Base-by-base conservation (phyloP, 257 asterid species). In the Oldenlandia corymbosa region DNA sequence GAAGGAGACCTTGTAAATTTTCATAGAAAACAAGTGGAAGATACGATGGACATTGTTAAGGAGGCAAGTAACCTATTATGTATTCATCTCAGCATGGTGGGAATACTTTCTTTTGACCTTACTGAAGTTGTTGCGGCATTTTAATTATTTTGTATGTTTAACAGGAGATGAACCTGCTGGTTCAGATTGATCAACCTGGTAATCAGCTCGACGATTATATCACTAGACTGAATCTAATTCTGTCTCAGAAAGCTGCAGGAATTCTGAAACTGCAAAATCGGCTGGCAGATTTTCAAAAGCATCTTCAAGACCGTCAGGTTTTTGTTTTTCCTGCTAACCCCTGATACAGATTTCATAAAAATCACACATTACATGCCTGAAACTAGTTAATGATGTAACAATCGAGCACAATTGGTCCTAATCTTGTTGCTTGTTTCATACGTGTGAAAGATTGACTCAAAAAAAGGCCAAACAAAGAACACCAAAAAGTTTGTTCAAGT, bases 1-100 rank as follows among this genome's bases (percentile, higher is more conserved):
- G 81, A 76, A 66, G 95, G 86, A 73, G 91, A 85, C 68, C 97
- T 91, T 41, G 90, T 91, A 52, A 80, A 73, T 78, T 91, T 96
- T 60, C 97, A 91, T 68, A 68, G 95, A 62, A 85, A 74, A 75
- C 97, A 88, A 75, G 97, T 91, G 52, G 97, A 91, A 74, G 93
- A 85, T 62, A 91, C 95, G 1, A 91, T 91, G 96, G 95, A 85
- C 61, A 80, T 88, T 41, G 95, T 88, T 63, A 76, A 21, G 58
- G 67, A 72, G 78, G 78, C 69, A 2, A 18, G 69, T 53, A 41
- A 9, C 20, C 36, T 21, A 2, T 32, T 31, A 16, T 41, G 13
- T 16, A 28, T 28, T 28, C n/a, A n/a, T n/a, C n/a, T n/a, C 24
- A 0, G 23, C 11, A 7, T 1, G 14, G 21, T 18, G 28, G 7